These are phyloP conservation scores for Aspergillus floridensis DNA, from an alignment of 2,329 filamentous ascomycete species.

Conservation along the genomic window DNA sequence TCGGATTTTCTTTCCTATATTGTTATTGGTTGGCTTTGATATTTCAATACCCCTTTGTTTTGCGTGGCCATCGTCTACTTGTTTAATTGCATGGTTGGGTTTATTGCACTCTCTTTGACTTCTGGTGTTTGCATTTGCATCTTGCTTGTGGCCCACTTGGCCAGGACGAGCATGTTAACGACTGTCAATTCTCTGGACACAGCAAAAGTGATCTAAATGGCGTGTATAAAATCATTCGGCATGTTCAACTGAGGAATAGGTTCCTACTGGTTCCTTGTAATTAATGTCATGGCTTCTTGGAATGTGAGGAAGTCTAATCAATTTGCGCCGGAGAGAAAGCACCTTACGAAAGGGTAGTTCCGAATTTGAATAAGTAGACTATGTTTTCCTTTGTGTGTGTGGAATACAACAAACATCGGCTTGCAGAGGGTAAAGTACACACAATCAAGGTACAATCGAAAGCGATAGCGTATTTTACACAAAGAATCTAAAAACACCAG, in stretches of 20 bases:
- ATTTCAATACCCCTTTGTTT: constrained; percentile 4
- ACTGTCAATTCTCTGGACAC: background rate
- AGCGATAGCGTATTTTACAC: constrained; percentile 21
- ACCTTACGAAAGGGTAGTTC: background rate
- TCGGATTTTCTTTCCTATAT: background rate
- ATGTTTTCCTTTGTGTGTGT: background rate
- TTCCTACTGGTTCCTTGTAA: background rate
- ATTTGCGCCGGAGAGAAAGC: background rate
- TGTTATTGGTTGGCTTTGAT: background rate
- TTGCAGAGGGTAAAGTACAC: constrained; percentile 4
- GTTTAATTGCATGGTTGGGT: background rate
- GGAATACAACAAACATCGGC: background rate
- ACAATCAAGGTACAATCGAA: constrained; percentile 8
- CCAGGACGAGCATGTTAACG: background rate
- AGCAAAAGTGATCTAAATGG: background rate
- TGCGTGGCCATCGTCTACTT: background rate
- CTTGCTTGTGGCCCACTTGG: background rate
- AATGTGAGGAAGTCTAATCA: background rate
- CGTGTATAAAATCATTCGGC: background rate
- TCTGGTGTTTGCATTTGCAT: background rate
- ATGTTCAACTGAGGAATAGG: background rate
- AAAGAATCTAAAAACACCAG: constrained; percentile 10
- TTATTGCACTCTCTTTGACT: background rate
- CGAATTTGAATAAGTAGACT: background rate
- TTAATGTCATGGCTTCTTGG: background rate